Evolutionary conservation across 306 rosid species (phyloP), one percentile per base, ranked within the genome.

Genomic region (Betula pendula): DNA sequence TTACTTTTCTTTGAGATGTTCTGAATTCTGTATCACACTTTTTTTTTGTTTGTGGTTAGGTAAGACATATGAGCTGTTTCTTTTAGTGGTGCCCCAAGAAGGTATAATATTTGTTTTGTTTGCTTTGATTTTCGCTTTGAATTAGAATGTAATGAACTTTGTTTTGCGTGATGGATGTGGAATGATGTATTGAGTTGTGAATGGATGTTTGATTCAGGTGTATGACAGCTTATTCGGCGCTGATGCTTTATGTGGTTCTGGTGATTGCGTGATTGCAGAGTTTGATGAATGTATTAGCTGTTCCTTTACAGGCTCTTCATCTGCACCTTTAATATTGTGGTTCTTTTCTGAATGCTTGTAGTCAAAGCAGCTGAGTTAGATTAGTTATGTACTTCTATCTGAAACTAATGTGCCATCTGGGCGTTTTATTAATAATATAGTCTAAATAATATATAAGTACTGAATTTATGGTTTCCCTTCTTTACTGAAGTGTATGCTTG

Each of bases 181-280:
- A 86, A 81, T 81, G 92, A 92, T 90, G 91, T 81, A 84, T 92
- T 94, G 90, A 89, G 97, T 81, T 91, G 72, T 71, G 83, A 83
- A 85, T 94, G 92, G 84, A 77, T 94, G 85, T 92, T 90, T 94
- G 92, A 90, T 92, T 94, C 96, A 89, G 95, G 97, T 94, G 79
- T 89, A 76, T 88, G 90, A 85, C 77, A 79, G 90, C 89, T 88
- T 92, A 88, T 94, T 94, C 93, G 96, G 90, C 84, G 90, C 91
- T 84, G 97, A 92, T 94, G 98, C 93, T 92, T 94, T 94, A 73
- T 94, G 87, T 90, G 90, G 89, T 90, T 94, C 96, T 90, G 92
- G 95, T 88, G 98, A 90, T 90, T 90, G 84, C 91, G 90, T 90
- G 89, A 94, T 90, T 92, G 96, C 96, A 88, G 97, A 88, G 91